Evolutionary conservation across 805 yeast genomes (phyloP), one percentile per base, ranked within the genome.

Genomic region (Candida manassasensis): DNA sequence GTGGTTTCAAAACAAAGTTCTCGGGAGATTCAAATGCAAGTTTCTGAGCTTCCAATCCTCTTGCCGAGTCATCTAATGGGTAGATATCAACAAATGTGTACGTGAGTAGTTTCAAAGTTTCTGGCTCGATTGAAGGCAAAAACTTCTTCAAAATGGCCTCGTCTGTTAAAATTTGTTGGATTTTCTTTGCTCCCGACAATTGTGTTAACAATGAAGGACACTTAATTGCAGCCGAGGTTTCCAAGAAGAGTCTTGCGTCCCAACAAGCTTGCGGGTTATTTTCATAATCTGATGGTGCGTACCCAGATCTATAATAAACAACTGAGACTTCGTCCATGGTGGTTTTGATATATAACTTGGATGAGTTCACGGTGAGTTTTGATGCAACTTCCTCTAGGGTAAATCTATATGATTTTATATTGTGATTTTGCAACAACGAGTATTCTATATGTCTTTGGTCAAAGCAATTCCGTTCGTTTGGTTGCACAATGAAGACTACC

Each of bases 201-300:
- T 93, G 99, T 2, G 95, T 86, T 40, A 86, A 63, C 19, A 90
- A 63, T 3, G 93, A 80, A 2, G 99, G 99, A 42, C 96, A 90
- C 57, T 93, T 89, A 41, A 93, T 81, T 1, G 97, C 95, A 34
- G 67, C 56, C 8, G 89, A 73, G 6, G 75, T 68, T 54, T 93
- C 99, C 36, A 93, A 66, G 15, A 64, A 51, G 17, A 76, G 64
- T 50, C 99, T 73, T 8, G 84, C 81, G 10, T 71, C 73, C 98
- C 98, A 93, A 22, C 85, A 77, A 16, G 55, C 58, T 15, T 77
- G 80, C 2, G 65, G 62, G 34, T 58, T 40, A 24, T 67, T 45
- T 2, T 73, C 71, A 59, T 82, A 93, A 56, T 93, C 98, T 4
- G 62, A 51, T 4, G 97, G 97, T 0, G 84, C 75, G 59, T 93